Evolutionary conservation across 2,329 filamentous ascomycete genomes (phyloP), one percentile per base, ranked within the genome.

Genomic region (Diaporthe vexans): DNA sequence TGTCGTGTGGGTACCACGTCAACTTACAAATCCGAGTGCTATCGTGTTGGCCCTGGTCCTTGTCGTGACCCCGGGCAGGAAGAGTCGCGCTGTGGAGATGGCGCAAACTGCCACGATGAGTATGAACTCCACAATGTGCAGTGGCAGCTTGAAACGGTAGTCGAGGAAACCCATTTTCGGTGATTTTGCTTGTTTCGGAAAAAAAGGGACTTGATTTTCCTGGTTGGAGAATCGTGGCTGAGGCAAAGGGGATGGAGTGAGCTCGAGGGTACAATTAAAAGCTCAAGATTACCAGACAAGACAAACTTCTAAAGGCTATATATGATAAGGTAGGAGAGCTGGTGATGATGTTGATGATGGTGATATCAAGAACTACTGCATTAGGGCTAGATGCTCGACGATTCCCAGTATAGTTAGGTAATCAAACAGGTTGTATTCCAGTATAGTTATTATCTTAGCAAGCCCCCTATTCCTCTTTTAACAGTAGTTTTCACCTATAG

Each of bases 11-110:
- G 29, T 29, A 29, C 29, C 29, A 29, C 1, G 15, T 8, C 4
- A 26, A 73, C 76, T 68, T 73, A 79, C 78, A 29, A 78, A 74
- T 51, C 75, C 75, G 21, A 79, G 59, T 9, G 77, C 76, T 54
- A 79, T 77, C 40, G 75, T 76, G 63, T 74, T 74, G 26, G 75
- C 71, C 48, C 74, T 70, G 40, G 71, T 71, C 21, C 43, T 71
- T 33, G 71, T 65, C n/a, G 26, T 59, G 1, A 75, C 29, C 17
- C 73, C 73, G 24, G 68, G 68, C 17, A 74, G 29, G 3, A 71
- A 72, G 43, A 74, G 73, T 24, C 73, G 58, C 4, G 73, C 73
- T 6, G 51, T 71, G 54, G 37, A 68, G 52, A 74, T 74, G 19
- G 54, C 68, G 54, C 73, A 51, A 33, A 75, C 74, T 11, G 51